Base-by-base conservation (phyloP, 108 stramenopile genomes). In the Cyclostephanos tholiformis region DNA sequence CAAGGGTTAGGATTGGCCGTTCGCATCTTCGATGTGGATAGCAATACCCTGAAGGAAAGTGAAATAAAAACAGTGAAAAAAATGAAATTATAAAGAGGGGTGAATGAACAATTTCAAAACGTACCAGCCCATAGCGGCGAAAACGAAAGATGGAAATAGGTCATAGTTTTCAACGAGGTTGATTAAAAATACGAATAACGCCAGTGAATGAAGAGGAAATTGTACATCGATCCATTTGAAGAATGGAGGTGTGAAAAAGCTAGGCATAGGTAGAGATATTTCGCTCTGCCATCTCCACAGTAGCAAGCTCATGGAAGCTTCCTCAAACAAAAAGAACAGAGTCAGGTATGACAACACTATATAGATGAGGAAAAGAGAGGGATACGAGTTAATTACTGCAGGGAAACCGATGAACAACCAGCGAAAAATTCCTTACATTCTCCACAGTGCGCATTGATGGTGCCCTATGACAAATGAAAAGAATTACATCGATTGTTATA, bases 231-330 rank as follows among this genome's bases (percentile, higher is more conserved):
- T 32, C 80, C 76, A 77, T 23, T 62, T 59, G 27, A 58, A 27
- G n/a, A 82, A 23, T 44, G 55, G 27, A 38, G 53, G 73, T 10
- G 23, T 41, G 38, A 57, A 19, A 29, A 66, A 41, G 22, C 51
- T 19, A 41, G 67, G 76, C 16, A 82, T 22, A 9, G 72, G 80
- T 38, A 78, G 7, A 13, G 56, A 16, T 11, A 89, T 26, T 7
- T 60, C 73, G 63, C 63, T 82, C 22, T 83, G 75, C 22, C 87
- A 85, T 32, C 89, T 84, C 93, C 93, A 94, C 16, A 94, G 57
- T 6, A 91, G 50, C 2, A 94, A 36, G 17, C 80, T 84, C 36
- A 85, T 72, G 13, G 85, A 2, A 13, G 83, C 89, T 76, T 91
- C 90, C 46, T 86, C 81, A 4, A 89, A 29, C 41, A 82, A 82